Percentiles rank a stretch among this genome's conserved stretches.
Evolutionary conservation across 1,284 basidiomycete genomes (phyloP).

Genomic region (Prillingera fragicola): DNA sequence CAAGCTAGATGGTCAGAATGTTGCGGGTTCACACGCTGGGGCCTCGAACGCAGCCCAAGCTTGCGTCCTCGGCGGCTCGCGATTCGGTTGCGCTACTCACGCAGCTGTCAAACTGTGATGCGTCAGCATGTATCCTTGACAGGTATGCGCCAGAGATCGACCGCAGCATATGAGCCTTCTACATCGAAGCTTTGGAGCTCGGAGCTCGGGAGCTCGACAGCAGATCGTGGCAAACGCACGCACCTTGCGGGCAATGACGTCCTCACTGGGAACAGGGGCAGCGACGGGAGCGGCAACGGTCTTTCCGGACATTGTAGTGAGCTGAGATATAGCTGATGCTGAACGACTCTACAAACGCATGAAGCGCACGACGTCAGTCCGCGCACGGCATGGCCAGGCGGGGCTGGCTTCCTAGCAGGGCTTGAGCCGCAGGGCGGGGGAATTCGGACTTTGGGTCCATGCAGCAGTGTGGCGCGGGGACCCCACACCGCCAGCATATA

Average conservation of each 20-base stretch:
- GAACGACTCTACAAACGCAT: not conserved
- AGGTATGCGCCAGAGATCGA: no score
- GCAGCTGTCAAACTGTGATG: slow-evolving; percentile 77
- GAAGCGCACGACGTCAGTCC: not conserved
- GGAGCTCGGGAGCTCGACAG: no score
- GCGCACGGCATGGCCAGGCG: not conserved
- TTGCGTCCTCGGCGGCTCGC: not conserved
- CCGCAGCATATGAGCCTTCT: no score
- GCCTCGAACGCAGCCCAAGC: slow-evolving; percentile 3
- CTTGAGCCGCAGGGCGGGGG: not conserved
- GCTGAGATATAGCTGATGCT: slow-evolving; percentile 1
- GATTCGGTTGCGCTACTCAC: slow-evolving; percentile 56
- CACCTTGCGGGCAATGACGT: slow-evolving; percentile 79
- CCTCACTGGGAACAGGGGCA: slow-evolving; percentile 71
- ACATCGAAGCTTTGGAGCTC: no score
- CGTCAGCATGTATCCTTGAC: slow-evolving; percentile 2
- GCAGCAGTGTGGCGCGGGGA: slow-evolving; percentile 16
- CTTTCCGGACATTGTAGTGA: slow-evolving; percentile 9
- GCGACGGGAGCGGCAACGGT: slow-evolving; percentile 32
- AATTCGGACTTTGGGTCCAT: slow-evolving; percentile 10
- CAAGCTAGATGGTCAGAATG: slow-evolving; percentile 39
- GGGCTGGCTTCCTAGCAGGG: no score
- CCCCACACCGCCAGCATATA: no score
- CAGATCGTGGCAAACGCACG: no score
- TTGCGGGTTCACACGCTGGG: slow-evolving; percentile 44